Percentiles rank a stretch among this genome's conserved stretches.
These are phyloP conservation scores for Stentor coeruleus DNA, from an alignment of 73 alveolate genomes.

Conservation along the genomic window DNA sequence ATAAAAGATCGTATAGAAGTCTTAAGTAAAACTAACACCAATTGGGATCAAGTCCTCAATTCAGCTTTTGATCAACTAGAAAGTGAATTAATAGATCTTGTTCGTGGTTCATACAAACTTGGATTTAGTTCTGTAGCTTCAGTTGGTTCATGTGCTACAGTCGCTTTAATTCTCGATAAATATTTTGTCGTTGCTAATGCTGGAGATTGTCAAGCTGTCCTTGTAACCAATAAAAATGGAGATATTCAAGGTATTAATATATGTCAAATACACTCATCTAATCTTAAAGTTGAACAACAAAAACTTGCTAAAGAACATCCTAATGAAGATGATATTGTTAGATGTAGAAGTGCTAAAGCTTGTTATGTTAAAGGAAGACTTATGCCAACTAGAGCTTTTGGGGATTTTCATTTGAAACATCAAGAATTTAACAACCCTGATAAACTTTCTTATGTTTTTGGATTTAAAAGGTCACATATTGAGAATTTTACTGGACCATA, in stretches of 20 bases:
- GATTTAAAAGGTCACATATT: constrained; percentile 50
- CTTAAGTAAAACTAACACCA: constrained; percentile 33
- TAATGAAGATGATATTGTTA: constrained; percentile 69
- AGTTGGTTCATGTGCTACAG: constrained; percentile 88
- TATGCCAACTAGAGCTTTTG: constrained; percentile 93
- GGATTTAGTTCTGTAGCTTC: constrained; percentile 65
- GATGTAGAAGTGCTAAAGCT: constrained; percentile 60
- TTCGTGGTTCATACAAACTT: constrained; percentile 51
- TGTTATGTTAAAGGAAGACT: constrained; percentile 95
- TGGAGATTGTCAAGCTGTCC: constrained; percentile 92
- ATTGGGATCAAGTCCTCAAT: constrained; percentile 52
- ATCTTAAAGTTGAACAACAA: constrained; percentile 74
- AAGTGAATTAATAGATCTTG: constrained; percentile 60
- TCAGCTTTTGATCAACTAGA: constrained; percentile 76
- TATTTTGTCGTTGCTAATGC: constrained; percentile 81
- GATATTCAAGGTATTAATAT: constrained; percentile 42
- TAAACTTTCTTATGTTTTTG: constrained; percentile 32
- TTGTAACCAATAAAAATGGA: constrained; percentile 59
- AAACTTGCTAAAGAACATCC: constrained; percentile 69
- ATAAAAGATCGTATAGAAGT: constrained; percentile 48
- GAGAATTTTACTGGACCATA: constrained; percentile 77
- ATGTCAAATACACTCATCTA: constrained; percentile 69
- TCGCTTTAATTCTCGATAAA: constrained; percentile 64
- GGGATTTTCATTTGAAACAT: constrained; percentile 86
- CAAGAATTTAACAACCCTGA: constrained; percentile 64